Percentiles rank a stretch among this genome's conserved stretches.
Evolutionary conservation across 2,329 filamentous ascomycete genomes (phyloP).

Genomic region (Cordyceps sp.): DNA sequence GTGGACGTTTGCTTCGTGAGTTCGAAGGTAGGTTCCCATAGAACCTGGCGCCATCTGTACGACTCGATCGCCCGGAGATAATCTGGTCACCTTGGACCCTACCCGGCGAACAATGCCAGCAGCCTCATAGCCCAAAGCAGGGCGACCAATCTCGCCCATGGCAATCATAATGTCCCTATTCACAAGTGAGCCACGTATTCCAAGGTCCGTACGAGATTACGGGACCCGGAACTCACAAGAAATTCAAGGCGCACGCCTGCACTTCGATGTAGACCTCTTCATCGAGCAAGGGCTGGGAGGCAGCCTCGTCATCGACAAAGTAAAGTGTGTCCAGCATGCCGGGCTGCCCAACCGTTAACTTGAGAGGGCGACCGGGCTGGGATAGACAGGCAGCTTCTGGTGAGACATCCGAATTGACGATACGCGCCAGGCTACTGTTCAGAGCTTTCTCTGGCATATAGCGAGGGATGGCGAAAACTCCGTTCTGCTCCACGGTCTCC

Average conservation of each 20-base stretch:
- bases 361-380: background rate
- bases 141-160: background rate
- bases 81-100: background rate
- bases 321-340: conserved; percentile 2
- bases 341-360: background rate
- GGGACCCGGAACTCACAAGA: background rate
- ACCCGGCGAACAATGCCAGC: background rate
- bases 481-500: background rate
- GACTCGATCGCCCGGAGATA: conserved; percentile 1
- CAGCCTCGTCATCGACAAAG: conserved; percentile 1
- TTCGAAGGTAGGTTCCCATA: background rate
- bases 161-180: conserved; percentile 1
- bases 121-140: background rate
- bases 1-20: background rate
- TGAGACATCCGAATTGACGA: background rate
- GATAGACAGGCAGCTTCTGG: background rate
- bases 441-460: conserved; percentile 1
- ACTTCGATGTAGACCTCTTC: conserved; percentile 2
- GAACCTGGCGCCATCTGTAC: background rate
- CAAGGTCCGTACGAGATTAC: background rate
- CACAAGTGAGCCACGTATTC: background rate
- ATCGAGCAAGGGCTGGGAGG: background rate
- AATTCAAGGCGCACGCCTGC: conserved; percentile 1
- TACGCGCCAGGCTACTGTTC: conserved; percentile 1
- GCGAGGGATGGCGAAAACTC: background rate